phyloP scores from a whole-genome alignment of 805 yeast genomes.

The Monosporozyma aquatica region DNA sequence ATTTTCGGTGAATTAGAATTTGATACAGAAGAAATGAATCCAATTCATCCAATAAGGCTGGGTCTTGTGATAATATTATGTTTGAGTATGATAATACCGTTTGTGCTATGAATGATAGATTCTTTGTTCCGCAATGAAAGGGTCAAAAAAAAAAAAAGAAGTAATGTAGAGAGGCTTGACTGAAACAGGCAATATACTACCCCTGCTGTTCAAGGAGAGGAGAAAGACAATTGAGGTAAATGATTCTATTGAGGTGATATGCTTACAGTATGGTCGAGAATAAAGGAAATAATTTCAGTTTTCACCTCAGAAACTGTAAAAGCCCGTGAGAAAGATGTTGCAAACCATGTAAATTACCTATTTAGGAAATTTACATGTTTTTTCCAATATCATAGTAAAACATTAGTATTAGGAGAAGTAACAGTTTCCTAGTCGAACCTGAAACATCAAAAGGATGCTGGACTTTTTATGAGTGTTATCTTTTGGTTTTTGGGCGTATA shows the following conservation, averaged over 20 bases:
- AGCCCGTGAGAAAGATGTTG: background rate
- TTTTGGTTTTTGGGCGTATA: too few relatives aligned
- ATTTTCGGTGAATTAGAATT: slow-evolving; percentile 16
- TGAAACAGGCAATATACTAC: too few relatives aligned
- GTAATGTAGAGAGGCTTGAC: background rate
- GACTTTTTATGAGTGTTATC: too few relatives aligned
- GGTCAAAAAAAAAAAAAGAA: background rate
- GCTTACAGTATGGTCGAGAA: too few relatives aligned
- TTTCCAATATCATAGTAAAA: background rate
- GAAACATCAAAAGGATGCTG: too few relatives aligned
- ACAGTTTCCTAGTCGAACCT: too few relatives aligned
- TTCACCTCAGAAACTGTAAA: too few relatives aligned
- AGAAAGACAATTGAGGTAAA: too few relatives aligned
- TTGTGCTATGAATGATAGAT: background rate
- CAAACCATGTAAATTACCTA: slow-evolving; percentile 10
- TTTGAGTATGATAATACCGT: slow-evolving; percentile 9
- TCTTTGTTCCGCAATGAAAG: background rate
- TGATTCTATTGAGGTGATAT: background rate
- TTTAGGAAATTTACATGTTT: slow-evolving; percentile 11
- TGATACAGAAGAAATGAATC: slow-evolving; percentile 17
- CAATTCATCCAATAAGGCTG: slow-evolving; percentile 14
- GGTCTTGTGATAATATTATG: slow-evolving; percentile 10
- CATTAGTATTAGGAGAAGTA: too few relatives aligned
- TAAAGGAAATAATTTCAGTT: too few relatives aligned
- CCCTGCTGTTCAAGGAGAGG: too few relatives aligned